Conservation (phyloP, 1,139 yeast species). For the Candida glucosophila region DNA sequence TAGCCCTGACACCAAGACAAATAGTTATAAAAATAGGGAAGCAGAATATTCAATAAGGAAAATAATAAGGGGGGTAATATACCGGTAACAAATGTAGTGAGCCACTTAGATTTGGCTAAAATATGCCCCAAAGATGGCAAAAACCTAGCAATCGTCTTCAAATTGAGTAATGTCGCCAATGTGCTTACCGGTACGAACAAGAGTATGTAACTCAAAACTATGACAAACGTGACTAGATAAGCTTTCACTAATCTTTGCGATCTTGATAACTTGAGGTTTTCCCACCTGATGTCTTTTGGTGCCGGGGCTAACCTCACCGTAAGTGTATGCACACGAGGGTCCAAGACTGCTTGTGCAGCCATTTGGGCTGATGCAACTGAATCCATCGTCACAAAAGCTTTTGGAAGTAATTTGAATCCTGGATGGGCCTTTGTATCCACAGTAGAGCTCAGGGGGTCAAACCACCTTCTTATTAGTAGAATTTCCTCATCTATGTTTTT, state of each 20-base stretch:
- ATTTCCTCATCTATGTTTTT: constrained; percentile 21
- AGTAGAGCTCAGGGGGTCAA: constrained; percentile 18
- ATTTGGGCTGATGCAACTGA: constrained; percentile 79
- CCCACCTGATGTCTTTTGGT: constrained; percentile 74
- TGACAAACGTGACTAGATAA: constrained; percentile 51
- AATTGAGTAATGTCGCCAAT: constrained; percentile 61
- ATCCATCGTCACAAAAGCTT: constrained; percentile 77
- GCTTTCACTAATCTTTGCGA: constrained; percentile 47
- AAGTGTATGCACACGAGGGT: constrained; percentile 65
- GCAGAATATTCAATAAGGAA: constrained; percentile 54
- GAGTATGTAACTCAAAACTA: constrained; percentile 54
- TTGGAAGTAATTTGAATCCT: constrained; percentile 39
- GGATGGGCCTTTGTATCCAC: constrained; percentile 17
- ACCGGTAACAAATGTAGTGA: constrained; percentile 65
- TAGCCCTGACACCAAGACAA: constrained; percentile 64
- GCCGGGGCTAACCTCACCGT: constrained; percentile 73
- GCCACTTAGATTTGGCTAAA: constrained; percentile 55
- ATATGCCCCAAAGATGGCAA: constrained; percentile 68
- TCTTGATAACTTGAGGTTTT: constrained; percentile 55
- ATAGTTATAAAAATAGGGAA: constrained; percentile 65
- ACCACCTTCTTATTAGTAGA: constrained; percentile 20
- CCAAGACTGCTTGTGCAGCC: constrained; percentile 78
- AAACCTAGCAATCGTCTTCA: constrained; percentile 60
- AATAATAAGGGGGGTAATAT: constrained; percentile 68
- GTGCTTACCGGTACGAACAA: constrained; percentile 67